Base-by-base conservation (phyloP, 805 yeast species). In the Scheffersomyces ergatensis region DNA sequence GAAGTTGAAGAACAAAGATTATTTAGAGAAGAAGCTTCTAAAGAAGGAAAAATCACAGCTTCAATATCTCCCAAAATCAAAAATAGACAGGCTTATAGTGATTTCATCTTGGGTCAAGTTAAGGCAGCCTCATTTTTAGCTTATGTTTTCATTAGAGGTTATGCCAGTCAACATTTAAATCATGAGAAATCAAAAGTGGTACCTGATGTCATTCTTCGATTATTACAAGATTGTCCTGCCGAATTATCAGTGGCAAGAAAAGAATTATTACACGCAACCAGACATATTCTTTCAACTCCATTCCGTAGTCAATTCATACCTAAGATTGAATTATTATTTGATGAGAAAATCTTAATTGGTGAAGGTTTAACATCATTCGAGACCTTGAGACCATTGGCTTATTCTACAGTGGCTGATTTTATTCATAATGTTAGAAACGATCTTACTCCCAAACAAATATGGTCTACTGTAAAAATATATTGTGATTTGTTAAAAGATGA, bases 71-170 rank as follows among this genome's bases (percentile, higher is more conserved):
- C 90, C 1, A 76, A 76, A 5, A 84, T 93, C 48, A 78, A 75
- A 41, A 88, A 89, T 54, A 75, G 96, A 48, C 70, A 80, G 8
- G 83, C 85, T 0, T 93, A 83, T 62, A 85, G 93, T 44, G 98
- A 93, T 53, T 88, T 93, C 53, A 82, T 92, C 13, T 67, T 88
- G 20, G 89, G 96, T 20, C 99, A 93, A 63, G 96, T 95, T 31
- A 93, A 93, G 60, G 96, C 97, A 1, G 92, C 96, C 32, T 89
- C 97, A 0, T 92, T 93, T 52, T 67, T 93, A 53, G 98, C 98
- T 0, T 93, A 90, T 59, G 89, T 90, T 1, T 84, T 85, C 49
- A 82, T 95, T 32, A 77, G 98, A 45, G 89, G 95, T 14, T 85
- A 82, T 54, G 82, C 95, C 2, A 77, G 80, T 26, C 81, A 80